phyloP scores from a whole-genome alignment of 805 yeast genomes.

The Starmerella bacillaris region DNA sequence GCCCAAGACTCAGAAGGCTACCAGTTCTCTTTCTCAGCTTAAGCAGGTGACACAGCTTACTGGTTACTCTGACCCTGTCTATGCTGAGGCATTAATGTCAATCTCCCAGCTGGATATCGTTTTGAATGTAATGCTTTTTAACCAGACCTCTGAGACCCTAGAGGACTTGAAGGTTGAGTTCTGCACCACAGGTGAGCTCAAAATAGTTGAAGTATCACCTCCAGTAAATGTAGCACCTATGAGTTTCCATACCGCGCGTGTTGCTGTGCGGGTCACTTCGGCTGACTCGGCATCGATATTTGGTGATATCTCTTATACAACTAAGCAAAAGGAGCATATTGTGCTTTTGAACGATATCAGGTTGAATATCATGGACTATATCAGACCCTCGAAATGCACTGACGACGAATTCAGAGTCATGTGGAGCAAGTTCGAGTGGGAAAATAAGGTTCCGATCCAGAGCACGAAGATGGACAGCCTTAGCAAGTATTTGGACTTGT shows the following conservation, averaged over 20 bases:
- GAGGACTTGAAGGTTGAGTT: constrained; percentile 85
- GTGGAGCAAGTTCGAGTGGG: constrained; percentile 99
- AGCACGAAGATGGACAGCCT: constrained; percentile 35
- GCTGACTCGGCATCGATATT: constrained; percentile 97
- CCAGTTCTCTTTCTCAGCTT: constrained; percentile 42
- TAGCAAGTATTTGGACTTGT: constrained; percentile 57
- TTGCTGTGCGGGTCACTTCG: constrained; percentile 83
- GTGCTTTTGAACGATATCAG: constrained; percentile 89
- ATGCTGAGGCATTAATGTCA: constrained; percentile 90
- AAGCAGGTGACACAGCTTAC: constrained; percentile 82
- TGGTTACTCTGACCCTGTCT: constrained; percentile 96
- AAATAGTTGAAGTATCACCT: constrained; percentile 80
- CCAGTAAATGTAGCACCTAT: constrained; percentile 91
- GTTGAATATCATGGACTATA: constrained; percentile 92
- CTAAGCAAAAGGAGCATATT: constrained; percentile 81
- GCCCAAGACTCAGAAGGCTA: not conserved
- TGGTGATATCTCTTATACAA: constrained; percentile 93
- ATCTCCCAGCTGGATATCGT: constrained; percentile 96
- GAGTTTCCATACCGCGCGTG: constrained; percentile 78
- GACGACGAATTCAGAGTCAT: constrained; percentile 82
- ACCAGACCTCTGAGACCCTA: constrained; percentile 78
- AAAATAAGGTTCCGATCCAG: constrained; percentile 74
- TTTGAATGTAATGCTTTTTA: constrained; percentile 79
- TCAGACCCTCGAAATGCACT: constrained; percentile 80
- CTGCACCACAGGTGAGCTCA: constrained; percentile 88